Base-by-base conservation (phyloP, 2,329 filamentous ascomycete genomes). In the Colletotrichum shisoi region DNA sequence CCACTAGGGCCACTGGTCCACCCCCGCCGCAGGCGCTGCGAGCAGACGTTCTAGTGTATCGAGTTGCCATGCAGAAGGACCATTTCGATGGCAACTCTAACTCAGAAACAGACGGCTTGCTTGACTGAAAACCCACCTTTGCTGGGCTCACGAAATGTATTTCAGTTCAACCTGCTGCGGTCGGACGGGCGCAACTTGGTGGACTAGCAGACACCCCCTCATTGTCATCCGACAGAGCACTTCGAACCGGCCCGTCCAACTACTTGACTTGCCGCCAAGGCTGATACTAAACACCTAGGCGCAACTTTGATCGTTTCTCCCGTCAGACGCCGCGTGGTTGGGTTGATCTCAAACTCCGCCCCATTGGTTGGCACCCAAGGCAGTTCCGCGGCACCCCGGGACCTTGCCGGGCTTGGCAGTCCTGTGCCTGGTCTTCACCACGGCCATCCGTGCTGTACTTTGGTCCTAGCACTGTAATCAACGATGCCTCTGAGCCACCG, bases 351-450 rank as follows among this genome's bases (percentile, higher is more conserved):
- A 13, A 45, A 13, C 13, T 13, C 56, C 13, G 37, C 42, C 49
- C 40, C 17, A 51, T 63, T 24, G 9, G n/a, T 37, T 51, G 37
- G 15, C 34, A 19, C 9, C 31, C 31, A 31, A 31, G 8, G 31
- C 31, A 31, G 31, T 24, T 62, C 53, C 46, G 17, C 61, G 37
- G 13, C 42, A 44, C 12, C 39, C 9, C 49, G 27, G 49, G 27
- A 24, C 56, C 21, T 27, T 54, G n/a, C 49, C 31, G 49, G 61
- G 42, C 54, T 64, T 60, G 62, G 54, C 61, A 37, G 24, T 31
- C 21, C 39, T 17, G 15, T 49, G 46, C 15, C 9, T 46, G 24
- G 45, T 11, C 46, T 59, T 48, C 42, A 27, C 27, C n/a, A 40
- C 21, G 4, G 31, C 21, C 37, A 21, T 40, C 0, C 57, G 21